Conservation (phyloP, 768 basidiomycete species). For the Mycena rosella region DNA sequence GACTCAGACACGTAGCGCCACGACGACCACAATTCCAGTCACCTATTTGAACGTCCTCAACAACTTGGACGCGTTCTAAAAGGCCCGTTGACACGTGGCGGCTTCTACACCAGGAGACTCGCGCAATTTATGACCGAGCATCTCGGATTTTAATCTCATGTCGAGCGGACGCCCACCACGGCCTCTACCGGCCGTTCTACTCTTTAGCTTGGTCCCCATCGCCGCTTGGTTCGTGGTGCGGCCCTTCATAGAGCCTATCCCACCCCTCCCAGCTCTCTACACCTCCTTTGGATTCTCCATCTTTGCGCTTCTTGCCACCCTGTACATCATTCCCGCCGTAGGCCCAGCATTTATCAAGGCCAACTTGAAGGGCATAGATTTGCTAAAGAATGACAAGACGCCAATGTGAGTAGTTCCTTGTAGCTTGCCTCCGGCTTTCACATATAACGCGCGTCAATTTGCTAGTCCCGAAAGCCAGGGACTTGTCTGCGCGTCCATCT, state of each 20-base stretch:
- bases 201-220: conserved; percentile 69
- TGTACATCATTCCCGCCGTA: conserved; percentile 86
- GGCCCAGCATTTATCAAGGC: conserved; percentile 85
- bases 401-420: conserved; percentile 65
- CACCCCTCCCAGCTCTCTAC: conserved; percentile 79
- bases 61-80: too few species aligned
- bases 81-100: too few species aligned
- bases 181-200: conserved; percentile 63
- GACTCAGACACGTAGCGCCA: too few species aligned
- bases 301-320: conserved; percentile 81
- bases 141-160: background rate
- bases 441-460: conserved; percentile 14
- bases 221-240: conserved; percentile 81
- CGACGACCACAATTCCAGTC: too few species aligned
- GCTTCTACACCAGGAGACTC: conserved; percentile 6
- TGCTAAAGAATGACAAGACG: conserved; percentile 84
- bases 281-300: conserved; percentile 87
- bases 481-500: conserved; percentile 89
- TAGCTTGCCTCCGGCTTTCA: too few species aligned
- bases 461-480: conserved; percentile 95
- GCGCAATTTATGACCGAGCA: conserved; percentile 16
- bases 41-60: too few species aligned
- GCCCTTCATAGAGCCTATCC: conserved; percentile 77
- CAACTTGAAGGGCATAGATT: conserved; percentile 86
- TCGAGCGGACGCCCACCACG: conserved; percentile 50